phyloP scores from a whole-genome alignment of 495 filamentous ascomycete species.

The Astrocystis sublimbata region DNA sequence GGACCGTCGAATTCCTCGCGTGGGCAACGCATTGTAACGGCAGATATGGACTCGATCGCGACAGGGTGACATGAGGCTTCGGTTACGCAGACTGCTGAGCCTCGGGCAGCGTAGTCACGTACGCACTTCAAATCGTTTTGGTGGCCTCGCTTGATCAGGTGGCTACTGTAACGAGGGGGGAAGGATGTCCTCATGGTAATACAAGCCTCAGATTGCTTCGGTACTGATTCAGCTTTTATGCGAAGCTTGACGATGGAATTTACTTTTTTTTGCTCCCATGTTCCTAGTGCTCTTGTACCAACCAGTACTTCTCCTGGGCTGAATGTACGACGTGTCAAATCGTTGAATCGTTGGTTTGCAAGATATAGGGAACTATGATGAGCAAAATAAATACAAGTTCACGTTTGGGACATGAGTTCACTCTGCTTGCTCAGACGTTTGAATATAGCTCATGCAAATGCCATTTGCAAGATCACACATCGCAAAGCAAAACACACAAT shows the following conservation, averaged over 20 bases:
- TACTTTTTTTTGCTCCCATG: neutral
- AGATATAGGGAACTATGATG: neutral
- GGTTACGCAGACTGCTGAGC: slow-evolving; percentile 10
- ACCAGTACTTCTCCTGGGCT: neutral
- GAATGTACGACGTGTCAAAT: neutral
- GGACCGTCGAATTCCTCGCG: slow-evolving; percentile 28
- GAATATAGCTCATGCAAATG: neutral
- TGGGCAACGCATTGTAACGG: slow-evolving; percentile 20
- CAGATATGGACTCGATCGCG: slow-evolving; percentile 17
- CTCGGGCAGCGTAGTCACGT: slow-evolving; percentile 12
- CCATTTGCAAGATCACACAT: neutral
- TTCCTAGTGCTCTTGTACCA: neutral
- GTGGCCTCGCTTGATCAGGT: slow-evolving; percentile 16
- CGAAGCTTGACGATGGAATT: slow-evolving; percentile 11
- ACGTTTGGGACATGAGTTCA: neutral
- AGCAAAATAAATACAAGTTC: too few species aligned
- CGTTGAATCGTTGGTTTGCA: neutral
- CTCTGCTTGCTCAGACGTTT: neutral
- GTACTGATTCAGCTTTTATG: neutral
- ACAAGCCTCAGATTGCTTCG: slow-evolving; percentile 19
- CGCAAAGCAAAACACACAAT: neutral
- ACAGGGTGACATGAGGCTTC: slow-evolving; percentile 16
- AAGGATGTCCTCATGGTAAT: slow-evolving; percentile 21
- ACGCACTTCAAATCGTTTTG: slow-evolving; percentile 9
- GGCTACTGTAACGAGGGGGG: slow-evolving; percentile 9